These are phyloP conservation scores for Plasmodium adleri DNA, from an alignment of 169 alveolate species.

Conservation along the genomic window DNA sequence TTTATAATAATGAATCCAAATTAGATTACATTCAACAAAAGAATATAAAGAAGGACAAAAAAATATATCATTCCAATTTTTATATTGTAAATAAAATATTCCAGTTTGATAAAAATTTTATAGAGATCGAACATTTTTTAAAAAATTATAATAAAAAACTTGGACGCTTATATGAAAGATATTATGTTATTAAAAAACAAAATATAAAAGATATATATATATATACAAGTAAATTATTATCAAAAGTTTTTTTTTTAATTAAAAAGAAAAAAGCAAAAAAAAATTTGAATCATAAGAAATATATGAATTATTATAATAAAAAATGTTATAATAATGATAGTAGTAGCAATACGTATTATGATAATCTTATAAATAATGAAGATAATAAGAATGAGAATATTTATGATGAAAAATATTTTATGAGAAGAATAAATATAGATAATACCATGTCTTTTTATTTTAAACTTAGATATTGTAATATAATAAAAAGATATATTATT, in stretches of 20 bases:
- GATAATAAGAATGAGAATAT: not conserved
- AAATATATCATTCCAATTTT: not conserved
- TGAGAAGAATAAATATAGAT: slow-evolving; percentile 6
- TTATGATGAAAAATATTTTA: not conserved
- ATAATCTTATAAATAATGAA: not conserved
- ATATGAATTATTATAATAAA: not conserved
- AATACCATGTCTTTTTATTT: slow-evolving; percentile 9
- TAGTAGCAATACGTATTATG: not conserved
- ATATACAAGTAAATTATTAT: slow-evolving; percentile 5
- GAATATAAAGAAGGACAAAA: not conserved
- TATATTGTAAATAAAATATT: slow-evolving; percentile 23
- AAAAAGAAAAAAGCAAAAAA: slow-evolving; percentile 1
- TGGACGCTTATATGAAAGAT: slow-evolving; percentile 5
- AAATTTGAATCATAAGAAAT: not conserved
- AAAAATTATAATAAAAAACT: slow-evolving; percentile 6
- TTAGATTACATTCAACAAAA: not conserved
- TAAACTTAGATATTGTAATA: slow-evolving; percentile 11
- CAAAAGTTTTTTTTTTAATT: slow-evolving; percentile 6
- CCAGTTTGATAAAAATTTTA: slow-evolving; percentile 29
- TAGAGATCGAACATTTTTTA: slow-evolving; percentile 40
- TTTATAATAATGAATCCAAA: too few species aligned
- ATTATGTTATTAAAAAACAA: not conserved
- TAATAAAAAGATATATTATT: slow-evolving; percentile 22
- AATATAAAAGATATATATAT: slow-evolving; percentile 1
- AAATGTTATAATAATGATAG: not conserved